These are phyloP conservation scores for Isatis tinctoria DNA, from an alignment of 345 rosid species.

Conservation along the genomic window DNA sequence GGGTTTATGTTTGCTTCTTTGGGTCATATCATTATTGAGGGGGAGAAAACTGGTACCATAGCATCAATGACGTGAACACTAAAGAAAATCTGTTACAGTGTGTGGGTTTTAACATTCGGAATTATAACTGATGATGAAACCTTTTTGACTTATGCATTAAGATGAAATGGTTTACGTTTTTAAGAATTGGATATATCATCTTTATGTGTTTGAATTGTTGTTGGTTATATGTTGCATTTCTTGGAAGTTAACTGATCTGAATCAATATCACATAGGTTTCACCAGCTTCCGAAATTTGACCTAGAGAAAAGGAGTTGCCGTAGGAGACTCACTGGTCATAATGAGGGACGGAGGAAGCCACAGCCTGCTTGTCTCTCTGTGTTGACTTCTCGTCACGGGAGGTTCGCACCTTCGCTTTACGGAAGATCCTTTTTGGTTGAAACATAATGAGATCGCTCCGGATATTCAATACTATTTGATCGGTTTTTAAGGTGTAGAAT, in stretches of 20 bases:
- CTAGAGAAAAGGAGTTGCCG: constrained; percentile 95
- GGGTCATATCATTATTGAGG: constrained; percentile 31
- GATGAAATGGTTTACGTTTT: background rate
- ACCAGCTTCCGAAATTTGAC: constrained; percentile 90
- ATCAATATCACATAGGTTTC: constrained; percentile 54
- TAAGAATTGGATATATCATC: background rate
- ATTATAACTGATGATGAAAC: background rate
- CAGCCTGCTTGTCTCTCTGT: constrained; percentile 55
- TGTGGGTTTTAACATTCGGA: background rate
- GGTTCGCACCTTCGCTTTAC: constrained; percentile 48
- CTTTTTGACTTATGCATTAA: constrained; percentile 4
- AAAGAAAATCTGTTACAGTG: background rate
- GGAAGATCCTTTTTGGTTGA: constrained; percentile 34
- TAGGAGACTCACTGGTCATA: constrained; percentile 90
- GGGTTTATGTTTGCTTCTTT: constrained; percentile 16
- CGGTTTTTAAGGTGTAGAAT: too few species aligned
- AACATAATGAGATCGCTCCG: background rate
- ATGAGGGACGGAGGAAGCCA: constrained; percentile 93
- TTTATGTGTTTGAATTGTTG: background rate
- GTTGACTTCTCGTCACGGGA: constrained; percentile 45
- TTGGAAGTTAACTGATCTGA: constrained; percentile 8
- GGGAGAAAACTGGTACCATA: constrained; percentile 22
- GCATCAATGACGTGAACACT: constrained; percentile 19
- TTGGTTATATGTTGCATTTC: constrained; percentile 17
- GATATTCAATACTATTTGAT: too few species aligned